Conservation (phyloP, 345 rosid genomes). For the Raphanus sativus region DNA sequence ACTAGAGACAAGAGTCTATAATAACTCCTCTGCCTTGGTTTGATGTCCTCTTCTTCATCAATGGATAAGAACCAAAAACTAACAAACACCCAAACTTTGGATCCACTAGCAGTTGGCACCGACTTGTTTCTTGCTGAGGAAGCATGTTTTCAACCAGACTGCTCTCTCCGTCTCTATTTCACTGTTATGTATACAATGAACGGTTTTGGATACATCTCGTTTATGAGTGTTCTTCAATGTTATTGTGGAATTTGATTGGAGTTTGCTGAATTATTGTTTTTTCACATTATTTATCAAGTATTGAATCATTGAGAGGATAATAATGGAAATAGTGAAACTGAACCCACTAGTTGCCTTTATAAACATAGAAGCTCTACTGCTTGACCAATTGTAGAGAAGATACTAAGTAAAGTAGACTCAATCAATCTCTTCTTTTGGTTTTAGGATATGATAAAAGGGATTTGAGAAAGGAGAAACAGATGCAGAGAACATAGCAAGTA, state of each 20-base stretch:
- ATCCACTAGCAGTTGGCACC: slow-evolving; percentile 19
- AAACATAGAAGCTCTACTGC: not conserved
- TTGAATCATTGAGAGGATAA: not conserved
- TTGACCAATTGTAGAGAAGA: not conserved
- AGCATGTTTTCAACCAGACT: slow-evolving; percentile 4
- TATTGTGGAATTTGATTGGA: not conserved
- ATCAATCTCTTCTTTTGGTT: slow-evolving; percentile 24
- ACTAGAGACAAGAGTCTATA: not conserved
- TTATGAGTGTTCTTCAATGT: not conserved
- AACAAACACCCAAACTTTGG: slow-evolving; percentile 16
- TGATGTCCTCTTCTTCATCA: slow-evolving; percentile 15
- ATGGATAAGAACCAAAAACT: not conserved
- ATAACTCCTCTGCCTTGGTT: slow-evolving; percentile 4
- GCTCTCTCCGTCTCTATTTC: not conserved
- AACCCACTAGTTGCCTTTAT: not conserved
- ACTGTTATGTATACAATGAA: not conserved
- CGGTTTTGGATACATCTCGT: not conserved
- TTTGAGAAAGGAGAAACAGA: not conserved
- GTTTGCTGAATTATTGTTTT: not conserved
- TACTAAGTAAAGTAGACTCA: slow-evolving; percentile 8
- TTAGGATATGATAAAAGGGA: slow-evolving; percentile 11
- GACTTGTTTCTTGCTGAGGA: slow-evolving; percentile 33
- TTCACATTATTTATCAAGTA: not conserved
- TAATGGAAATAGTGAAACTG: not conserved
- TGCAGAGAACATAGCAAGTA: slow-evolving; percentile 8